Base-by-base conservation (phyloP, 75 land plant genomes). In the Picea glauca region DNA sequence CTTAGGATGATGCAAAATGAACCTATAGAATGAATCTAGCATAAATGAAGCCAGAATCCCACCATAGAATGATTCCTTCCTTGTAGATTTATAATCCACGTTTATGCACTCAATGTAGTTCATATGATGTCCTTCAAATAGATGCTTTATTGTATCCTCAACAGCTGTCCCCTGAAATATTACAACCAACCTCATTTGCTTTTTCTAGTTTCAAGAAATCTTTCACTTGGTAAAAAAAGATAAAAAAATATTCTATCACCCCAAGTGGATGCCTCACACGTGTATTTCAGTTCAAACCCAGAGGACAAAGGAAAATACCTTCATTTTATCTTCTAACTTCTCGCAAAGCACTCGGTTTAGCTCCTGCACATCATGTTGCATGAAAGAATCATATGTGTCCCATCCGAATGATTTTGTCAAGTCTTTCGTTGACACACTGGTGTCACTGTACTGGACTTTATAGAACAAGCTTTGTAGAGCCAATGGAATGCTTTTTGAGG, bases 1-100 rank as follows among this genome's bases (percentile, higher is more conserved):
- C 56, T 50, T 50, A 12, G 11, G 56, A 50, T 9, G 43, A 50
- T 50, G 12, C 11, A 81, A 35, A 58, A 26, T 46, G 56, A 26
- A 74, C 6, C 26, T 30, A 38, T 18, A 54, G 26, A 58, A 38
- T 32, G 80, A 35, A 23, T 5, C 74, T 30, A 72, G 9, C 18
- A 35, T 12, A 60, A 46, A 13, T 63, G 56, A 30, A 26, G 14
- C 8, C 56, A 58, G 12, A 77, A 68, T 5, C 40, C 13, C 87
- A 91, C 93, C 93, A 87, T 91, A 89, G 75, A 91, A 91, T 60
- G 93, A 91, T 78, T 91, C 93, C 65, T 89, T 91, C 50, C 93
- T 83, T 18, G 81, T 91, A 21, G 89, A 91, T 63, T 91, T 90
- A 78, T 89, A 91, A 38, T 91, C 92, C 18, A 91, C 93, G 81